phyloP scores from a whole-genome alignment of 1,139 yeast genomes.

The Debaryomyces udenii region DNA sequence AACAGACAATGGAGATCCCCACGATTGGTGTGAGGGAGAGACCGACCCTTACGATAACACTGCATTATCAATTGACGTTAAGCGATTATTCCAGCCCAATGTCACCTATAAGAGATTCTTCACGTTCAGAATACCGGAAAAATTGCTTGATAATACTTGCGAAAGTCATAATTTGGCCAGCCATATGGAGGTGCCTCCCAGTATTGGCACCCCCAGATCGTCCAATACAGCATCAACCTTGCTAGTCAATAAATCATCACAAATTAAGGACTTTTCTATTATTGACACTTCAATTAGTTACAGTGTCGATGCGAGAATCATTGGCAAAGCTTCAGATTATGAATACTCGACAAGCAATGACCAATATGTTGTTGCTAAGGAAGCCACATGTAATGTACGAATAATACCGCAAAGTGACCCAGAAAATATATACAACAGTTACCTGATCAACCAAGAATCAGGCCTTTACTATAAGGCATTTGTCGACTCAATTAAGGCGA shows the following conservation, averaged over 20 bases:
- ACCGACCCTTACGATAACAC: conserved; percentile 48
- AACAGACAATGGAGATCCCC: conserved; percentile 52
- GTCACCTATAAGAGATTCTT: conserved; percentile 46
- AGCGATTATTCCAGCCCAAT: conserved; percentile 41
- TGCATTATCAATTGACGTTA: conserved; percentile 39
- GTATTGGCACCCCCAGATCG: conserved; percentile 37
- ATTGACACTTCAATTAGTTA: conserved; percentile 43
- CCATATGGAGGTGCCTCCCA: conserved; percentile 45
- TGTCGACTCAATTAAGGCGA: conserved; percentile 32
- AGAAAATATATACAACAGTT: conserved; percentile 24
- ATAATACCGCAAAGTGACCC: conserved; percentile 37
- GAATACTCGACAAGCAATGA: conserved; percentile 23
- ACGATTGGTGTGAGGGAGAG: conserved; percentile 54
- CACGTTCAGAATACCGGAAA: conserved; percentile 46
- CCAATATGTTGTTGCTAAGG: conserved; percentile 44
- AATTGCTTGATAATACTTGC: conserved; percentile 45
- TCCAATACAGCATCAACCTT: conserved; percentile 26
- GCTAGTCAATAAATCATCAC: conserved; percentile 24
- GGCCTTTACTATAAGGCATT: conserved; percentile 41
- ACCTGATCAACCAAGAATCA: conserved; percentile 25
- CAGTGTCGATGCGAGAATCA: conserved; percentile 45
- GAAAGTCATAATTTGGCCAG: conserved; percentile 37
- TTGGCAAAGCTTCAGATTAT: conserved; percentile 47
- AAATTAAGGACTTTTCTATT: conserved; percentile 38
- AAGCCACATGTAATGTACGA: conserved; percentile 37